phyloP scores from a whole-genome alignment of 2,329 filamentous ascomycete species.

The Fusarium continuum region DNA sequence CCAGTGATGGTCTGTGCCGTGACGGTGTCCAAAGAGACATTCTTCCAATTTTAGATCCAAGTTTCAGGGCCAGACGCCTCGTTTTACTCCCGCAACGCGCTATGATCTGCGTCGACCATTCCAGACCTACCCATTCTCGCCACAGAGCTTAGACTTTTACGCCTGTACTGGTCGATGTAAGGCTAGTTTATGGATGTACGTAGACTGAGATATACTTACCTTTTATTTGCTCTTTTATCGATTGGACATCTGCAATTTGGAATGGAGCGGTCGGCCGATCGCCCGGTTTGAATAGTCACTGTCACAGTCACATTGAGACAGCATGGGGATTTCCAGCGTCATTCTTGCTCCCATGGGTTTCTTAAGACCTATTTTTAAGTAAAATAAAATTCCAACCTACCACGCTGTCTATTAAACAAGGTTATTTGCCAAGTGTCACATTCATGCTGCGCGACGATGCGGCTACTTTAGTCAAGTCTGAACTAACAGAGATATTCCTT shows the following conservation, averaged over 20 bases:
- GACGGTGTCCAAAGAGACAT: neutral
- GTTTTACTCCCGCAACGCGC: neutral
- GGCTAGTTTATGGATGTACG: too few species aligned
- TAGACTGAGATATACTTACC: too few species aligned
- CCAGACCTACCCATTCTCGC: neutral
- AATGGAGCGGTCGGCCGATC: conserved; percentile 12
- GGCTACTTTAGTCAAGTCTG: too few species aligned
- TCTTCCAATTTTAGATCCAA: conserved; percentile 6
- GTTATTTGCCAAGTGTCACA: too few species aligned
- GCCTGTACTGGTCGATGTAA: too few species aligned
- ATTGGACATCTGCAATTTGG: neutral
- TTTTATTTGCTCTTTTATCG: neutral
- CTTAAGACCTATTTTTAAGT: too few species aligned
- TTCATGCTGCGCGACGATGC: too few species aligned
- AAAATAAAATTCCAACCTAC: too few species aligned
- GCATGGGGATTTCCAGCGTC: neutral
- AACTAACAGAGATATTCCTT: too few species aligned
- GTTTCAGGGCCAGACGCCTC: conserved; percentile 8
- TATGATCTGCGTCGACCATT: conserved; percentile 8
- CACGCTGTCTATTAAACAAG: too few species aligned
- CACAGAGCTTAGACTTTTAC: neutral
- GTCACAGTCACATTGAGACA: neutral
- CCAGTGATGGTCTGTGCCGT: neutral
- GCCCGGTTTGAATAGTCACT: neutral
- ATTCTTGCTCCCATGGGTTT: too few species aligned